Conservation (phyloP, 2,329 filamentous ascomycete genomes). For the Ophiosphaerella narmari region DNA sequence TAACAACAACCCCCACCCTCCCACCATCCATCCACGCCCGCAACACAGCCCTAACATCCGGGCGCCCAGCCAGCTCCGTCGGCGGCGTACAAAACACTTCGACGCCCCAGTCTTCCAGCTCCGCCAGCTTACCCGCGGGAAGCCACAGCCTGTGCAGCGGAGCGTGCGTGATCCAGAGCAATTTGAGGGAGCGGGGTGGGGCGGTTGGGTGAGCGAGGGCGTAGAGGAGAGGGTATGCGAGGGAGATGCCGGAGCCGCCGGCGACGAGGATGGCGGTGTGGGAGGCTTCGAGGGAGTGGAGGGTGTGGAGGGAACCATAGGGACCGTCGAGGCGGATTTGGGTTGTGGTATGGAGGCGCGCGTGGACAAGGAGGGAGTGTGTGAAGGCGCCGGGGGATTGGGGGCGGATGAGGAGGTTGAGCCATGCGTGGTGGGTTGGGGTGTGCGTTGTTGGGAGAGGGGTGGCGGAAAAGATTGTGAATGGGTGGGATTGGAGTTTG, state of each 20-base stretch:
- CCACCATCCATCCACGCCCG: conserved; percentile 41
- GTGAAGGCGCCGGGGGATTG: conserved; percentile 62
- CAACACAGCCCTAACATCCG: conserved; percentile 56
- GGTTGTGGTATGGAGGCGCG: conserved; percentile 51
- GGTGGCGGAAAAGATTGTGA: conserved; percentile 67
- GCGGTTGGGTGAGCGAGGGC: conserved; percentile 39
- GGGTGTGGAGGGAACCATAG: conserved; percentile 63
- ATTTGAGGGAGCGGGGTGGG: conserved; percentile 45
- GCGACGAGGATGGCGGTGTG: conserved; percentile 62
- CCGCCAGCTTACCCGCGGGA: conserved; percentile 53
- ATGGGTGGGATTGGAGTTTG: conserved; percentile 65
- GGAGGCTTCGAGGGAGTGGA: conserved; percentile 58
- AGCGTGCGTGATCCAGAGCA: conserved; percentile 66
- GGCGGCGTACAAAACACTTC: conserved; percentile 60
- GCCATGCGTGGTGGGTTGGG: conserved; percentile 50
- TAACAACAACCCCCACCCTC: conserved; percentile 60
- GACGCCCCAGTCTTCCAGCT: conserved; percentile 56
- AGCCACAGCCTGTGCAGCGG: conserved; percentile 61
- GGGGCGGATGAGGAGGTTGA: conserved; percentile 64
- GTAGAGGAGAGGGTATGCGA: conserved; percentile 65
- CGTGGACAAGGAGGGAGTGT: conserved; percentile 58
- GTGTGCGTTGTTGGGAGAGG: conserved; percentile 32
- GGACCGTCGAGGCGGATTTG: conserved; percentile 65
- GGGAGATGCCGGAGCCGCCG: conserved; percentile 68
- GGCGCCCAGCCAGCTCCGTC: conserved; percentile 59